Base-by-base conservation (phyloP, 139 green algal genomes). In the Closterium sp. region DNA sequence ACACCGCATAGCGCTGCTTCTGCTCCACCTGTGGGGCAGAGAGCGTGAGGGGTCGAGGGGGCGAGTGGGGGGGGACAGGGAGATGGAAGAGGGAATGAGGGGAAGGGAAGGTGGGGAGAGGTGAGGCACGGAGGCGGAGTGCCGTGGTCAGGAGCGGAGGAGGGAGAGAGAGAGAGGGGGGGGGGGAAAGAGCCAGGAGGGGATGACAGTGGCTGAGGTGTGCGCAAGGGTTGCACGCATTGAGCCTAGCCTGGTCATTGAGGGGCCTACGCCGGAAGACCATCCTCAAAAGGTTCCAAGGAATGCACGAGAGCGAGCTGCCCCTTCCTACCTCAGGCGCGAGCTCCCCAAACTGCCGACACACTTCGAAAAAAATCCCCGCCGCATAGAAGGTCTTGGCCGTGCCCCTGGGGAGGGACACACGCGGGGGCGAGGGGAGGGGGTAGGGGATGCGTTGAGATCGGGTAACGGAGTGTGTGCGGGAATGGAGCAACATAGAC, bases 331-430 rank as follows among this genome's bases (percentile, higher is more conserved):
- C 92, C 86, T 98, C 97, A 0, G 88, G 70, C 17, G 95, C 91
- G 79, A 98, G 90, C 19, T 95, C 94, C 0, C 96, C 95, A 88
- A 97, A 98, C 42, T 98, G 97, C 94, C 97, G 94, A 70, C 92
- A 29, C 86, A 98, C 97, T 91, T 99, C 97, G 9, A 99, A 92
- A 95, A 99, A 99, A 32, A 97, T 96, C 45, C 94, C 96, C 3
- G 97, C 97, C 0, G 97, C 97, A 30, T 98, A 98, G 84, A 97
- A 99, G 3, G 97, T 96, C 73, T 97, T 97, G 31, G 95, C 96
- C 0, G 97, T 99, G 90, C 92, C 95, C 87, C 92, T 94, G 92
- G 2, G 5, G 38, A 9, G 10, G 13, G 13, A 22, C 50, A 73
- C 2, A 9, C 2, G 38, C 0, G 38, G 38, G 38, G 38, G 4